These are phyloP conservation scores for Sarocladium oryzae DNA, from an alignment of 2,329 filamentous ascomycete genomes.

Conservation along the genomic window DNA sequence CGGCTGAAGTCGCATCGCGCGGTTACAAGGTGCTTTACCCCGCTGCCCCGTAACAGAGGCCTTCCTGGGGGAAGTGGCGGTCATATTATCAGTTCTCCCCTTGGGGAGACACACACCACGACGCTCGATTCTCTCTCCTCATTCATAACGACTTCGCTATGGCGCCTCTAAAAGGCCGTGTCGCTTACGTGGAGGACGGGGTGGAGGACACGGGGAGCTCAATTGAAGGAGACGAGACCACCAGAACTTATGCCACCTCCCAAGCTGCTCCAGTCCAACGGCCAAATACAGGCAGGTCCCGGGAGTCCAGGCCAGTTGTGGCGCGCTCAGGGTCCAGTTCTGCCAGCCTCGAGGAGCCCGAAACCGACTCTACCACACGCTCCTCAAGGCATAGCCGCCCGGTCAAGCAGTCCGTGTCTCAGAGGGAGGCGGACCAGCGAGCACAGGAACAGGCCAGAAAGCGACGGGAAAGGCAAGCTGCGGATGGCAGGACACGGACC, in stretches of 20 bases:
- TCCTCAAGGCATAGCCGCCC: slow-evolving; percentile 22
- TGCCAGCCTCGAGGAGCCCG: neutral
- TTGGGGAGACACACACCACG: neutral
- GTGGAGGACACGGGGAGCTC: slow-evolving; percentile 44
- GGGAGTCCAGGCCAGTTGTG: slow-evolving; percentile 18
- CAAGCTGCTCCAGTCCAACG: slow-evolving; percentile 34
- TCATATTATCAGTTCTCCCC: neutral
- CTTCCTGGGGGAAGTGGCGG: neutral
- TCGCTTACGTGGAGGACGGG: slow-evolving; percentile 44
- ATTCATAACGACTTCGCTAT: slow-evolving; percentile 28
- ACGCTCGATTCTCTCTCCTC: neutral
- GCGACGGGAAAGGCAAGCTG: neutral
- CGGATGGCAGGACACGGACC: neutral
- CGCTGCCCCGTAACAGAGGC: neutral
- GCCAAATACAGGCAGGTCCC: slow-evolving; percentile 45
- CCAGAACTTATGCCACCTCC: slow-evolving; percentile 36
- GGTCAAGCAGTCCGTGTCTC: slow-evolving; percentile 8
- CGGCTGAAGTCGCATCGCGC: neutral
- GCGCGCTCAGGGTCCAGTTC: neutral
- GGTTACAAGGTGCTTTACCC: neutral
- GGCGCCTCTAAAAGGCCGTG: slow-evolving; percentile 30
- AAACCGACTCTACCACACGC: slow-evolving; percentile 36
- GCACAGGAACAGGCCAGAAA: slow-evolving; percentile 20
- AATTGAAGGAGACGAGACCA: slow-evolving; percentile 31
- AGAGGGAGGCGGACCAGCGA: slow-evolving; percentile 21